These are phyloP conservation scores for Penicillium sp. DNA, from an alignment of 2,329 filamentous ascomycete genomes.

Conservation along the genomic window DNA sequence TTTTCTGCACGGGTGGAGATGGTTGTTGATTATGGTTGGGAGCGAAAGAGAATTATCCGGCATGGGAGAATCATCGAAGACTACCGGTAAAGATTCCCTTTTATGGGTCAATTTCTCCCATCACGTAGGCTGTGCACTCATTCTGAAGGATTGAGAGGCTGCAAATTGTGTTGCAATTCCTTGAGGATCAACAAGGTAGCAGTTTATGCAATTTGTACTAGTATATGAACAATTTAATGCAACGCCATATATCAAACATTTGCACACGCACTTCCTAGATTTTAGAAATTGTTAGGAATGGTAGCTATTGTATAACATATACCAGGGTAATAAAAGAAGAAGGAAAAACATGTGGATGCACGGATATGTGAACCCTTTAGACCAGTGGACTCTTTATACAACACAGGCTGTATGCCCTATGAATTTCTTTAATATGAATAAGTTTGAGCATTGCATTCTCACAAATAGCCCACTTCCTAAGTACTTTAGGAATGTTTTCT, in stretches of 20 bases:
- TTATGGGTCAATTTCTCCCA: background rate
- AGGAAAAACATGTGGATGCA: no score
- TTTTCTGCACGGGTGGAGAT: background rate
- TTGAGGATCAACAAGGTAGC: background rate
- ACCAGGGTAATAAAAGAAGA: background rate
- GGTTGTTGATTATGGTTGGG: background rate
- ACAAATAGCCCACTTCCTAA: no score
- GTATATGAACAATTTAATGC: no score
- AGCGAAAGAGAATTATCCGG: background rate
- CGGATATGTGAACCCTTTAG: no score
- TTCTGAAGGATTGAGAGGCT: background rate
- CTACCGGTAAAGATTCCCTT: background rate
- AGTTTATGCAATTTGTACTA: no score
- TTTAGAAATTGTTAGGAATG: background rate
- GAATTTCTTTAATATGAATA: no score
- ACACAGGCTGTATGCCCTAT: background rate
- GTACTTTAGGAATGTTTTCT: no score
- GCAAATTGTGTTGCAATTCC: background rate
- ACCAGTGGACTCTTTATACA: no score
- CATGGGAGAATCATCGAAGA: background rate
- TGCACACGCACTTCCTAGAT: background rate
- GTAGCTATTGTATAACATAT: background rate
- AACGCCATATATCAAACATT: no score
- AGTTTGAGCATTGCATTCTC: no score
- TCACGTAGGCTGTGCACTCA: background rate